These are phyloP conservation scores for Colletotrichum phormii DNA, from an alignment of 2,329 filamentous ascomycete genomes.

Conservation along the genomic window DNA sequence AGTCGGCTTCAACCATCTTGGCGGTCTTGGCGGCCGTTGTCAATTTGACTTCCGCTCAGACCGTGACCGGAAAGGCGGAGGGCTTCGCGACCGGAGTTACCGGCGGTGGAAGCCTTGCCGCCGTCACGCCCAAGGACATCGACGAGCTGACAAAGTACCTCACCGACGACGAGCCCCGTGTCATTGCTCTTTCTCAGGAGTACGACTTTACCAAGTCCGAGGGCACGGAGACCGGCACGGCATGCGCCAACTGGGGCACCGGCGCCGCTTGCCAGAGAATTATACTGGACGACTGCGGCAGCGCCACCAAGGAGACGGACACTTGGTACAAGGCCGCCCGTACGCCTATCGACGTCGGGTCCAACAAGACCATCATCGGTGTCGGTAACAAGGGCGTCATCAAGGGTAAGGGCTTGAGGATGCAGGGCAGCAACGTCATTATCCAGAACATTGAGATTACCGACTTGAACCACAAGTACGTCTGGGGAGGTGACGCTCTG, in stretches of 20 bases:
- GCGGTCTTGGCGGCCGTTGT: slow-evolving; percentile 24
- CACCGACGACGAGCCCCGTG: slow-evolving; percentile 39
- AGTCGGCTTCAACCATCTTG: slow-evolving; percentile 22
- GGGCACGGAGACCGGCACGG: slow-evolving; percentile 41
- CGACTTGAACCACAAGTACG: slow-evolving; percentile 31
- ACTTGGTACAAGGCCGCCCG: slow-evolving; percentile 32
- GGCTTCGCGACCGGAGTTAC: slow-evolving; percentile 55
- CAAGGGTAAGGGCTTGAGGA: slow-evolving; percentile 32
- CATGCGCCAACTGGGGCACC: slow-evolving; percentile 41
- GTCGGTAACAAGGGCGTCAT: slow-evolving; percentile 25
- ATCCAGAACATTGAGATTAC: slow-evolving; percentile 31
- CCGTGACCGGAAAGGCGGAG: slow-evolving; percentile 43
- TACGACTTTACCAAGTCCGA: slow-evolving; percentile 43
- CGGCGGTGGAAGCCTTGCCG: slow-evolving; percentile 60
- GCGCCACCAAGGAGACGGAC: not conserved
- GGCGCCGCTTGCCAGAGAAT: slow-evolving; percentile 38
- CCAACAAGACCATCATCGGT: slow-evolving; percentile 32
- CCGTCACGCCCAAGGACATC: slow-evolving; percentile 54
- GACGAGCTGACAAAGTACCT: slow-evolving; percentile 52
- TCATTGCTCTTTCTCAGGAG: slow-evolving; percentile 43
- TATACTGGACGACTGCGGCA: slow-evolving; percentile 34
- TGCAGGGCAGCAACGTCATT: slow-evolving; percentile 31
- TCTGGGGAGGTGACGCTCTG: slow-evolving; percentile 33
- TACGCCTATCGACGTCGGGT: slow-evolving; percentile 25
- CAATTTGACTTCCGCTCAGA: slow-evolving; percentile 21